phyloP scores from a whole-genome alignment of 257 asterid species.

The Plantago ovata region DNA sequence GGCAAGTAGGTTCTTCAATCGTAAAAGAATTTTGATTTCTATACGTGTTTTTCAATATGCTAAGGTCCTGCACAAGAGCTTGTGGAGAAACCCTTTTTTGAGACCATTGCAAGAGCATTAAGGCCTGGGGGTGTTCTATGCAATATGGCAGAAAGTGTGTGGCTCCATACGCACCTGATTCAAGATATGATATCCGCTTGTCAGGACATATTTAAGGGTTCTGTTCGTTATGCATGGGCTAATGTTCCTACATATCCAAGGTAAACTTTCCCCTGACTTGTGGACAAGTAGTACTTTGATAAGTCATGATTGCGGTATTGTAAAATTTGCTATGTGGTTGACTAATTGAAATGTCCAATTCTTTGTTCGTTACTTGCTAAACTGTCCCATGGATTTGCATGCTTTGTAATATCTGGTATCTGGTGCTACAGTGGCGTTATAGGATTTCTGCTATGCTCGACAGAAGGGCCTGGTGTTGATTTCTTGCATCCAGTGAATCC shows the following conservation, averaged over 20 bases:
- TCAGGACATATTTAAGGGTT: slow-evolving; percentile 73
- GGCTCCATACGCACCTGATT: slow-evolving; percentile 98
- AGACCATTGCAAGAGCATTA: slow-evolving; percentile 73
- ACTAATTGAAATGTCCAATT: no score
- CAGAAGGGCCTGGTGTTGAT: slow-evolving; percentile 82
- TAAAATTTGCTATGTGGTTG: not conserved
- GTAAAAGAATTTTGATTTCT: slow-evolving; percentile 5
- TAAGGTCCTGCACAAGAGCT: slow-evolving; percentile 97
- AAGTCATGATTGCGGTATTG: no score
- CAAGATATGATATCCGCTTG: slow-evolving; percentile 80
- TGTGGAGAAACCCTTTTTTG: slow-evolving; percentile 89
- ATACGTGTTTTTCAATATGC: not conserved
- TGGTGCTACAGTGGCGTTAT: slow-evolving; percentile 66
- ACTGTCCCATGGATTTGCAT: no score
- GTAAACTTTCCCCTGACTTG: slow-evolving; percentile 26
- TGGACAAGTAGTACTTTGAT: not conserved
- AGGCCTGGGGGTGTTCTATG: slow-evolving; percentile 96
- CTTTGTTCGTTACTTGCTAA: no score
- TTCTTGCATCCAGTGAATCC: slow-evolving; percentile 86
- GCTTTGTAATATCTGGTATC: slow-evolving; percentile 12
- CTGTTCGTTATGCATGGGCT: slow-evolving; percentile 93
- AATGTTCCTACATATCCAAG: slow-evolving; percentile 97
- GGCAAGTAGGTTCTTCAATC: not conserved
- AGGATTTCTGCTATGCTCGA: slow-evolving; percentile 82
- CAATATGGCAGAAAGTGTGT: slow-evolving; percentile 98